These are phyloP conservation scores for Sporothrix sp. DNA, from an alignment of 2,329 filamentous ascomycete genomes.

Conservation along the genomic window DNA sequence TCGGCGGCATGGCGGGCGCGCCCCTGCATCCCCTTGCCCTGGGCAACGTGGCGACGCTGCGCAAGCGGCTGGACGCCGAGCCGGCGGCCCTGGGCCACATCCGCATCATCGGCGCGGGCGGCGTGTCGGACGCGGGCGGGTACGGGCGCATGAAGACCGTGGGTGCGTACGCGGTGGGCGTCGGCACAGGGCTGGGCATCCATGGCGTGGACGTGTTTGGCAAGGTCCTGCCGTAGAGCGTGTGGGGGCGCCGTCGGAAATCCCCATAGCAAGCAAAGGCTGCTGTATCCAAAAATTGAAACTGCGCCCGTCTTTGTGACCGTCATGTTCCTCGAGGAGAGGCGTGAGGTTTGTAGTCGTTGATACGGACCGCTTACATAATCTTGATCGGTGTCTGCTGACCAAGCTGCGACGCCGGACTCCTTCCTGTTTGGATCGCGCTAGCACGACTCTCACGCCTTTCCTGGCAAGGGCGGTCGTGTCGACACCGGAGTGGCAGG, in stretches of 20 bases:
- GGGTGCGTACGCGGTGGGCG: constrained; percentile 56
- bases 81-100: constrained; percentile 40
- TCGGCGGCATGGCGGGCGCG: constrained; percentile 64
- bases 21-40: constrained; percentile 63
- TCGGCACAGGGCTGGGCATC: constrained; percentile 59
- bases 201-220: constrained; percentile 54
- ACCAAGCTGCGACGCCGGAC: constrained; percentile 3
- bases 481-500: too few relatives aligned
- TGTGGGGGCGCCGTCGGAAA: background rate
- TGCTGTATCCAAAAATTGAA: too few relatives aligned
- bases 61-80: constrained; percentile 45
- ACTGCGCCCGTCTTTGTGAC: too few relatives aligned
- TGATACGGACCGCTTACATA: too few relatives aligned
- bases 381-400: too few relatives aligned
- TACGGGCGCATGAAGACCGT: constrained; percentile 56
- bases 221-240: constrained; percentile 35
- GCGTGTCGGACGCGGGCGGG: constrained; percentile 54
- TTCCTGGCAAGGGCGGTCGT: too few relatives aligned
- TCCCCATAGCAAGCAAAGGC: too few relatives aligned
- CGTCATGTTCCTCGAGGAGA: too few relatives aligned
- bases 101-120: constrained; percentile 60
- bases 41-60: constrained; percentile 64
- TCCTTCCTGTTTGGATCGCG: too few relatives aligned
- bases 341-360: too few relatives aligned
- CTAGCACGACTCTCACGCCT: too few relatives aligned